Evolutionary conservation across 768 basidiomycete genomes (phyloP), one percentile per base, ranked within the genome.

Genomic region (Lentinula guzmanii): DNA sequence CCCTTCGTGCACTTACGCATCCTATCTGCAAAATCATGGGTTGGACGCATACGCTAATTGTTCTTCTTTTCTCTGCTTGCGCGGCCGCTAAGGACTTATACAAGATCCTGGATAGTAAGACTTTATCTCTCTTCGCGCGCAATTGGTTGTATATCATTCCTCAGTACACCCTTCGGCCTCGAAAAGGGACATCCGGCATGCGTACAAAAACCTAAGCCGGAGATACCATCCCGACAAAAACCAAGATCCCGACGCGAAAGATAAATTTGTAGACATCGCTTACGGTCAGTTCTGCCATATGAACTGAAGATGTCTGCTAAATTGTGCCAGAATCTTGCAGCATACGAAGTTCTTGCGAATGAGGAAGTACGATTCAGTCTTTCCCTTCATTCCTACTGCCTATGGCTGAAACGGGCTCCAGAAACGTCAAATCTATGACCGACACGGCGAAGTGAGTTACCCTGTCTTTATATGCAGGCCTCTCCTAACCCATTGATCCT

Each of bases 181-280:
- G 41, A 91, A 95, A 48, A 86, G 85, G 69, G 94, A 96, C 69
- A 93, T 98, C 70, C 85, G 90, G 73, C 89, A 91, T 65, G 93
- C 95, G 2, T 98, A 97, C 76, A 94, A 94, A 73, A 86, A 85
- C 67, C 79, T 95, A 16, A 93, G 92, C 72, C 86, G 86, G 68
- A 92, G 87, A 75, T 93, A 83, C 60, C 95, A 98, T 69, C 96
- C 96, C 0, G 96, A 99, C 79, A 97, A 96, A 79, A 97, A 95
- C 74, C 89, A 88, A 68, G 91, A 90, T 15, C 82, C 86, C 59
- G 86, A 78, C 2, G 91, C 94, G 11, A 89, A 94, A 69, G 84
- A 84, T 60, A 89, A 82, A 70, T 98, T 98, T 71, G 92, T 97
- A 21, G 88, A 96, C 64, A 89, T 97, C 69, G 90, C 94, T 18